phyloP scores from a whole-genome alignment of 108 stramenopile genomes.

The Cyclotella choctawhatcheeana region DNA sequence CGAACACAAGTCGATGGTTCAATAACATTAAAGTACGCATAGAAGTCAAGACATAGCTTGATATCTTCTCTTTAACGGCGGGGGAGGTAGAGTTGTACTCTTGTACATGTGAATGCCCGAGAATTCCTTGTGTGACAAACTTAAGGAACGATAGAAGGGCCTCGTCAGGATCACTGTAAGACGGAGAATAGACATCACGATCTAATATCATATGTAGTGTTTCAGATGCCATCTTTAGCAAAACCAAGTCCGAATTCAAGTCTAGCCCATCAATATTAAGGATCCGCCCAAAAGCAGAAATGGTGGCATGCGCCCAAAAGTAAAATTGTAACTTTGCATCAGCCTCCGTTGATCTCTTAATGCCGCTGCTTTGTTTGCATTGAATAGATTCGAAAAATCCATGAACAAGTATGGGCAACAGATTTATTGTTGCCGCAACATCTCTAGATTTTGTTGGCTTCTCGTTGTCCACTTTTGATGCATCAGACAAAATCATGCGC shows the following conservation, averaged over 20 bases:
- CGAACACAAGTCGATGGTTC: constrained; percentile 62
- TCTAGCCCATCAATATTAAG: constrained; percentile 1
- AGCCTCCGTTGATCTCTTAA: constrained; percentile 12
- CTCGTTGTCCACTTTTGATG: too few relatives aligned
- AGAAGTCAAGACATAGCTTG: constrained; percentile 10
- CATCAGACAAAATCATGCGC: not conserved
- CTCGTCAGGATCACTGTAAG: constrained; percentile 60
- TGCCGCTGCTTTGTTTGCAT: not conserved
- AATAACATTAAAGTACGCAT: constrained; percentile 37
- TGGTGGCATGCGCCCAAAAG: constrained; percentile 35
- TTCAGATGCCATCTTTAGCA: constrained; percentile 34
- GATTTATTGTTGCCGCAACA: not conserved
- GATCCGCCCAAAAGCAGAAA: constrained; percentile 27
- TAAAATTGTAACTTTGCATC: constrained; percentile 43
- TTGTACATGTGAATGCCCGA: not conserved
- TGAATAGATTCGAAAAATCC: constrained; percentile 38
- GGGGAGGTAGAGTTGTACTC: not conserved
- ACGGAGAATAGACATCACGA: constrained; percentile 72
- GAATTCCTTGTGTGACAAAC: constrained; percentile 26
- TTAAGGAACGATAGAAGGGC: constrained; percentile 55
- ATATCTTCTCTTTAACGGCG: not conserved
- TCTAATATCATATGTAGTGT: constrained; percentile 53
- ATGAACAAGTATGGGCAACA: constrained; percentile 25
- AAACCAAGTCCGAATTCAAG: not conserved
- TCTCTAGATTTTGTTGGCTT: not conserved